Percentiles rank a stretch among this genome's conserved stretches.
phyloP scores from a whole-genome alignment of 2,329 filamentous ascomycete species.

The Teratosphaeria pseudoeucalypti region DNA sequence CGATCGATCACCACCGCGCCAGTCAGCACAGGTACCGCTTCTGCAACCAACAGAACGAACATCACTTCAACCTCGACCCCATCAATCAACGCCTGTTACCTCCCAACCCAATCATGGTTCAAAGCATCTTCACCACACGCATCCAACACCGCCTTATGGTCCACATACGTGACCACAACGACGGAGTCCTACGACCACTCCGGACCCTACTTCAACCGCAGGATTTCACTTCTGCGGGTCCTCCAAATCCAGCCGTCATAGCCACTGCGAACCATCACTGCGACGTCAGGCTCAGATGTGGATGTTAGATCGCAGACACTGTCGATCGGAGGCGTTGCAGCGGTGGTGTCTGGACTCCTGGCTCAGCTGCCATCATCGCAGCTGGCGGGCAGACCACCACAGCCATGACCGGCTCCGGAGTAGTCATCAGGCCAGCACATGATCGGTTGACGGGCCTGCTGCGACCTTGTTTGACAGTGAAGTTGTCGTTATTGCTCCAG shows the following conservation, averaged over 20 bases:
- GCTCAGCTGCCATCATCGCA: neutral
- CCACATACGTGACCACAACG: neutral
- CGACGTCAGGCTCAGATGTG: neutral
- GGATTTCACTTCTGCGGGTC: neutral
- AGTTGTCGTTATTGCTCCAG: neutral
- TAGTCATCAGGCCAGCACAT: neutral
- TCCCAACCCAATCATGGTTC: neutral
- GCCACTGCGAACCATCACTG: neutral
- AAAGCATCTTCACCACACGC: neutral
- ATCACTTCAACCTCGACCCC: neutral
- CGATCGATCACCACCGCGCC: neutral
- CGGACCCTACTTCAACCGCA: neutral
- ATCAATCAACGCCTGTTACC: neutral
- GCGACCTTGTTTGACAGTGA: neutral
- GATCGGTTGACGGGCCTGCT: neutral
- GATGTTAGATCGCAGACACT: neutral
- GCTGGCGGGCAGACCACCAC: neutral
- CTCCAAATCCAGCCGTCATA: neutral
- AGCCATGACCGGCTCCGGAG: neutral
- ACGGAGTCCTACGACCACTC: neutral
- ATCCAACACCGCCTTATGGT: neutral
- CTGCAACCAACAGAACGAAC: neutral
- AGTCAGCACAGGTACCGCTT: neutral
- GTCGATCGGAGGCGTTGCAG: neutral
- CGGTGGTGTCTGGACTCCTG: neutral